Percentiles rank a stretch among this genome's conserved stretches.
Evolutionary conservation across 441 rosid species (phyloP).

Genomic region (Mallotus japonicus): DNA sequence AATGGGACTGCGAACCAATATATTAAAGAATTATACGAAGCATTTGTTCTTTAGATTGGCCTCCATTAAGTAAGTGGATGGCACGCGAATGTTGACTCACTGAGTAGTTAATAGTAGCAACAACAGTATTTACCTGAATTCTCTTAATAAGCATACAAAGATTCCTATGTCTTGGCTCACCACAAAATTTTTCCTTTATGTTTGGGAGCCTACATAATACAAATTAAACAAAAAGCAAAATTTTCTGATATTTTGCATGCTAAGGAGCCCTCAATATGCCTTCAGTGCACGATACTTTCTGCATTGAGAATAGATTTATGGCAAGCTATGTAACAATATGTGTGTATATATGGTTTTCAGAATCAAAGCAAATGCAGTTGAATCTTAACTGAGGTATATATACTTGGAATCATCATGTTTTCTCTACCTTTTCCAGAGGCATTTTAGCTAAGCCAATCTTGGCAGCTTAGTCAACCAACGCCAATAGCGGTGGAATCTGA

Average conservation of each 20-base stretch:
- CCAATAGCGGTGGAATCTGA: not conserved
- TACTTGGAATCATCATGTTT: not conserved
- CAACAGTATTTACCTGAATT: too few species aligned
- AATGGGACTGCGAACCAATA: slow-evolving; percentile 2
- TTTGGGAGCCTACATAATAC: too few species aligned
- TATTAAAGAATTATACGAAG: slow-evolving; percentile 19
- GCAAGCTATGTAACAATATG: not conserved
- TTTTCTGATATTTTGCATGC: too few species aligned
- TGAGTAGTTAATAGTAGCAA: not conserved
- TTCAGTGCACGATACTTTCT: not conserved
- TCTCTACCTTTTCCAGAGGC: not conserved
- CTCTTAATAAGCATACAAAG: too few species aligned
- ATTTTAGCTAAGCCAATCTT: not conserved
- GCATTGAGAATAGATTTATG: not conserved
- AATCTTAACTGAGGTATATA: not conserved
- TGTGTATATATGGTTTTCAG: not conserved
- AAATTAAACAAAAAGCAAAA: too few species aligned
- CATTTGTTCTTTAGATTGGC: slow-evolving; percentile 26
- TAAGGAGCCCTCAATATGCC: too few species aligned
- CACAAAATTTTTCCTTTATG: too few species aligned
- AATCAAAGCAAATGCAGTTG: too few species aligned
- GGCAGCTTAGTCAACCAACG: not conserved
- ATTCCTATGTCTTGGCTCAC: too few species aligned
- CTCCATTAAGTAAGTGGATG: slow-evolving; percentile 6
- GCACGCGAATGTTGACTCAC: slow-evolving; percentile 6